Evolutionary conservation across 2,329 filamentous ascomycete species (phyloP).

Genomic region (Hypoxylon sp.): DNA sequence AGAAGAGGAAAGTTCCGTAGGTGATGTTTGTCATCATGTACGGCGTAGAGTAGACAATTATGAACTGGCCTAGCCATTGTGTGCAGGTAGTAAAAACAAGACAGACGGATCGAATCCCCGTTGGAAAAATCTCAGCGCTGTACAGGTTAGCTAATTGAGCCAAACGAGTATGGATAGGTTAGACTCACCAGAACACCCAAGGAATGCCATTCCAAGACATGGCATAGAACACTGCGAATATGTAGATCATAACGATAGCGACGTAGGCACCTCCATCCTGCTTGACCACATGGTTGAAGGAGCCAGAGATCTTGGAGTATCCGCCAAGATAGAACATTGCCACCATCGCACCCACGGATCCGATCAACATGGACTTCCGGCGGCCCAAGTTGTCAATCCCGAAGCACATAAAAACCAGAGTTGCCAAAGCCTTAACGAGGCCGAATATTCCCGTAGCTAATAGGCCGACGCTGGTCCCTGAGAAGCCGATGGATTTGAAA

Average conservation of each 20-base stretch:
- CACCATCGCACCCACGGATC: conserved; percentile 33
- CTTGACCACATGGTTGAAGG: conserved; percentile 15
- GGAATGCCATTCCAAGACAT: conserved; percentile 42
- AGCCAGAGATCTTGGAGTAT: conserved; percentile 34
- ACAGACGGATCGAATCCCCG: conserved; percentile 38
- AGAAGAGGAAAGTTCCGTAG: conserved; percentile 58
- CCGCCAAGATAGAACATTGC: conserved; percentile 43
- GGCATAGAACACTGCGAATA: conserved; percentile 39
- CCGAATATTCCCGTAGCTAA: conserved; percentile 79
- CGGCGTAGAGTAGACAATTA: conserved; percentile 39
- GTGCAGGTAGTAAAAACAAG: conserved; percentile 37
- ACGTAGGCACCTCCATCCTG: conserved; percentile 13
- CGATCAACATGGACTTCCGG: conserved; percentile 33
- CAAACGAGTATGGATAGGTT: neutral
- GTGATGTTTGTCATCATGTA: conserved; percentile 43
- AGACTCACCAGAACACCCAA: conserved; percentile 38
- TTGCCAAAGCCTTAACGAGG: conserved; percentile 75
- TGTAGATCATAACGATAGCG: conserved; percentile 35
- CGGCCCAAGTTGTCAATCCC: conserved; percentile 39
- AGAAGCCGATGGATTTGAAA: conserved; percentile 63
- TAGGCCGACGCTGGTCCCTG: conserved; percentile 55
- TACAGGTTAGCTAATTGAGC: neutral
- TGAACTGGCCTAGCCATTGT: conserved; percentile 44
- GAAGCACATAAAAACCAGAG: conserved; percentile 61
- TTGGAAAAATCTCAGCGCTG: conserved; percentile 40